Evolutionary conservation across 75 land plant species (phyloP).

Genomic region (Adiantum capillusveneris): DNA sequence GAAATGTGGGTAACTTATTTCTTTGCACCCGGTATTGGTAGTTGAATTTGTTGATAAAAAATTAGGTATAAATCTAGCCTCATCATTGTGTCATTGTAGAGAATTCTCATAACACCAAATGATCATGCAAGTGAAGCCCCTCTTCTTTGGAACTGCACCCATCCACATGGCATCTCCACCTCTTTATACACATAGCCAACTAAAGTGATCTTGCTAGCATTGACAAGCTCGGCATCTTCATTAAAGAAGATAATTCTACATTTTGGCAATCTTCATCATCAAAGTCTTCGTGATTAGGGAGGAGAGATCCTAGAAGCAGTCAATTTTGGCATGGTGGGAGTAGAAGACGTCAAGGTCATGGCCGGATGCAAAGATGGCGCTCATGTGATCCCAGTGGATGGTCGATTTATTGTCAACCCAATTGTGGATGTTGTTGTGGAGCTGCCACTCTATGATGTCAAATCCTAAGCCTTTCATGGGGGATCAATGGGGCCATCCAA

Average conservation of each 20-base stretch:
- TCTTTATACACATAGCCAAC: conserved; percentile 36
- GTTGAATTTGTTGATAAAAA: too few relatives aligned
- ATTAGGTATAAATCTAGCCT: too few relatives aligned
- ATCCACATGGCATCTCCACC: conserved; percentile 44
- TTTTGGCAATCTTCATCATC: conserved; percentile 7
- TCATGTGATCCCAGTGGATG: background rate
- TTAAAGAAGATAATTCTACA: conserved; percentile 10
- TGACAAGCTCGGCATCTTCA: conserved; percentile 6
- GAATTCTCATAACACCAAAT: too few relatives aligned
- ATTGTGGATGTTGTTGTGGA: conserved; percentile 7
- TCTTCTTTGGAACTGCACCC: conserved; percentile 10
- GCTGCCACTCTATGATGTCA: conserved; percentile 4
- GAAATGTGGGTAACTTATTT: too few relatives aligned
- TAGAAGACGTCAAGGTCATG: conserved; percentile 15
- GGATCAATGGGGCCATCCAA: too few relatives aligned
- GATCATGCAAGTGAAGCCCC: too few relatives aligned
- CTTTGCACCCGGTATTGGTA: too few relatives aligned
- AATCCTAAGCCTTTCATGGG: too few relatives aligned
- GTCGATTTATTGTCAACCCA: conserved; percentile 9
- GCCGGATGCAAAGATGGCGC: conserved; percentile 7
- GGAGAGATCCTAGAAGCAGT: conserved; percentile 3
- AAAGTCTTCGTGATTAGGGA: conserved; percentile 7
- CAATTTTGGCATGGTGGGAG: conserved; percentile 12
- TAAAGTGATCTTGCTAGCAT: background rate
- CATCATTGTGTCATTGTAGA: too few relatives aligned